Evolutionary conservation across 176 grass and related monocot species (phyloP).

Genomic region (Tillandsia leiboldiana): DNA sequence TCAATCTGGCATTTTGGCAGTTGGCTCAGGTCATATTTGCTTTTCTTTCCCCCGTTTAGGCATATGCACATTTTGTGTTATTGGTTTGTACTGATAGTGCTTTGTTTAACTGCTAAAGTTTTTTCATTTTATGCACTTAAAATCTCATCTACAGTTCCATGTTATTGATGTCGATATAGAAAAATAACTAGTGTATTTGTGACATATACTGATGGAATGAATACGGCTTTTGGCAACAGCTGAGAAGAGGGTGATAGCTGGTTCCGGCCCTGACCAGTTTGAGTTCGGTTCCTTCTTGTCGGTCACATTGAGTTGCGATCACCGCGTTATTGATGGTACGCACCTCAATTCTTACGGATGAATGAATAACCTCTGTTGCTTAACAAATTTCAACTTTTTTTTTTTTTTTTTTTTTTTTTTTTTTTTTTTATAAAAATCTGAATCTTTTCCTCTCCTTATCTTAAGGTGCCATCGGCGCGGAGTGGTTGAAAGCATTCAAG

Average conservation of each 20-base stretch:
- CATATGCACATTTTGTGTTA: too few species aligned
- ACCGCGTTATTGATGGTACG: conserved; percentile 92
- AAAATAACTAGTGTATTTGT: background rate
- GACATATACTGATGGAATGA: background rate
- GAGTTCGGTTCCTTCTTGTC: conserved; percentile 94
- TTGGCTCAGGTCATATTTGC: conserved; percentile 65
- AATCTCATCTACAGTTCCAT: background rate
- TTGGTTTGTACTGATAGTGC: too few species aligned
- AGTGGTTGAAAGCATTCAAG: conserved; percentile 88
- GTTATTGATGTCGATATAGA: background rate
- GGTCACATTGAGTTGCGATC: conserved; percentile 88
- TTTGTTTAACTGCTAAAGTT: too few species aligned
- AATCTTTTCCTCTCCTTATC: background rate
- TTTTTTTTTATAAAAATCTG: too few species aligned
- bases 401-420: too few species aligned
- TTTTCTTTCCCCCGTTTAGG: too few species aligned
- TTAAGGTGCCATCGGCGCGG: conserved; percentile 74
- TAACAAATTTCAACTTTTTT: too few species aligned
- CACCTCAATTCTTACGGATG: background rate
- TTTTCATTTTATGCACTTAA: background rate
- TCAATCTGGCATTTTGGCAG: conserved; percentile 86
- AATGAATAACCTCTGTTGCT: background rate
- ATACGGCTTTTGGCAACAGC: conserved; percentile 26
- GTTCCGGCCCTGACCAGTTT: conserved; percentile 39
- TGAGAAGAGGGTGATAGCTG: conserved; percentile 79